Evolutionary conservation across 2,329 filamentous ascomycete genomes (phyloP).

Genomic region (Microsporum ferrugineum): DNA sequence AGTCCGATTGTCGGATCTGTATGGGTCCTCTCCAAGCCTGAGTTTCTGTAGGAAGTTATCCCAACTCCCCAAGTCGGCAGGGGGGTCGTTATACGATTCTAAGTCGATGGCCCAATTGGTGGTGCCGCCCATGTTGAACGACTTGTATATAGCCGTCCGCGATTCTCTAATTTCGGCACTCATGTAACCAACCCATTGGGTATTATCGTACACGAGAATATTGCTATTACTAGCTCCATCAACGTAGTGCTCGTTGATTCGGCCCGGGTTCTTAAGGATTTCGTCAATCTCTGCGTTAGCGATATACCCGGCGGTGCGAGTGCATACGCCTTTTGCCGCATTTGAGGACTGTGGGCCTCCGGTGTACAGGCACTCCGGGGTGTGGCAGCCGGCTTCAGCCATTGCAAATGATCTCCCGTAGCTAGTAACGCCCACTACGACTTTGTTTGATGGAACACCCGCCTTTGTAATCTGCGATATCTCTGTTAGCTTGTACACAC

Average conservation of each 20-base stretch:
- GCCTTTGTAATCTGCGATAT: slow-evolving; percentile 24
- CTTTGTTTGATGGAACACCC: slow-evolving; percentile 24
- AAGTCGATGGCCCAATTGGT: slow-evolving; percentile 24
- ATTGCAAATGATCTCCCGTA: slow-evolving; percentile 31
- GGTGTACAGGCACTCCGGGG: slow-evolving; percentile 10
- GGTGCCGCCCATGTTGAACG: slow-evolving; percentile 18
- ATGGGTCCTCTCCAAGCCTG: not conserved
- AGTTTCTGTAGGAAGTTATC: not conserved
- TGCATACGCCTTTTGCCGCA: slow-evolving; percentile 23
- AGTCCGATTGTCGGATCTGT: not conserved
- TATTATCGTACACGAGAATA: not conserved
- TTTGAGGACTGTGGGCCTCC: slow-evolving; percentile 12
- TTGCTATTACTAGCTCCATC: not conserved
- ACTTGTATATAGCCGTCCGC: slow-evolving; percentile 7
- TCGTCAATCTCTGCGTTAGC: slow-evolving; percentile 25
- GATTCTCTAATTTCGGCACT: slow-evolving; percentile 11
- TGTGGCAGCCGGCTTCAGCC: slow-evolving; percentile 19
- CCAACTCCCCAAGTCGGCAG: not conserved
- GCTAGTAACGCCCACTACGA: slow-evolving; percentile 26
- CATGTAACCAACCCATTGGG: slow-evolving; percentile 13
- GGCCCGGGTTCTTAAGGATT: slow-evolving; percentile 16
- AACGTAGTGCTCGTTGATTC: not conserved
- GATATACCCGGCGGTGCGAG: slow-evolving; percentile 25
- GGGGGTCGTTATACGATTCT: not conserved
- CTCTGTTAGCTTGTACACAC: slow-evolving; percentile 18